Base-by-base conservation (phyloP, 441 rosid species). In the Arabidopsis hybrid region DNA sequence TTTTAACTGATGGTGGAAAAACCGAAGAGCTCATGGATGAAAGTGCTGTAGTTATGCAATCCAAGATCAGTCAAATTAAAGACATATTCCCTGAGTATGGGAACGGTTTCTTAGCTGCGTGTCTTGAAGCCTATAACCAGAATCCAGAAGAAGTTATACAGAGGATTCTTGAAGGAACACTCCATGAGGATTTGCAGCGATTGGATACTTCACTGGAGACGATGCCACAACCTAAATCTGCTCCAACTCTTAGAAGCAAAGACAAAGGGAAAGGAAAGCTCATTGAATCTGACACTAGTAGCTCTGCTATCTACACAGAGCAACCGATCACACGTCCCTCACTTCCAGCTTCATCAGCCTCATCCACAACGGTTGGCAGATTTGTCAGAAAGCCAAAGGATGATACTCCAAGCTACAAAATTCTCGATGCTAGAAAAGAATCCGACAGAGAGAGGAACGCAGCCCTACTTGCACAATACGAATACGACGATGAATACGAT, bases 101-200 rank as follows among this genome's bases (percentile, higher is more conserved):
- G 61, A 83, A 88, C 49, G 97, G 96, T n/a, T 95, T 82, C 83
- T 57, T 95, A 58, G 84, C 86, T 67, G 90, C 94, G 47, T 95
- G 99, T 77, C 97, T 95, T 31, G 94, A 93, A 85, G 96, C 83
- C 31, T 93, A 93, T 83, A 90, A 90, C 82, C 90, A 86, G 71
- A 91, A 93, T 81, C 89, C 95, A 36, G 98, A 95, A 79, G 97
- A 91, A 81, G 98, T 95, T 60, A 93, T 93, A 74, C 98, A 95
- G 81, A 85, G 97, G 78, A 93, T 93, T 47, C 92, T 95, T 9
- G 98, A 95, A 82, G 92, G 92, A 70, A 92, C 89, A 72, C 96
- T 93, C 63, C 99, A 93, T 63, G 82, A 84, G 43, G 98, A 93
- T 81, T 84, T 95, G 53, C 82, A 79, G 82, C 69, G 78, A 34